Evolutionary conservation across 129 eudicot species (phyloP), one percentile per base, ranked within the genome.

Genomic region (Escallonia herrerae): DNA sequence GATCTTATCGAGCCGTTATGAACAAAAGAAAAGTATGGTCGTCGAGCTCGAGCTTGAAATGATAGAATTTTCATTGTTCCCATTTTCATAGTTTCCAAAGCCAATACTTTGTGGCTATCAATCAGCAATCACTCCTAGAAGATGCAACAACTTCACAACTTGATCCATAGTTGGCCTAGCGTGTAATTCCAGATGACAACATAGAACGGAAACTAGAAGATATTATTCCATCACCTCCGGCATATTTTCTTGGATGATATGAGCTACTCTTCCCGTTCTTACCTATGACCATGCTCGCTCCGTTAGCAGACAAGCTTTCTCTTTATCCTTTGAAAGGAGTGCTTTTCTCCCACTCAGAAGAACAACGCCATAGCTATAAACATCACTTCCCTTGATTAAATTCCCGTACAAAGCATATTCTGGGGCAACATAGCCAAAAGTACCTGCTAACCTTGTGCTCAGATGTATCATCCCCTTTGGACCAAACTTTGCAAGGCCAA

Each of bases 211-310:
- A 61, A 61, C 39, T n/a, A 12, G 1, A 5, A 61, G 50, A 61
- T 11, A 43, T 15, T 61, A 9, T 51, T 61, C 65, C 65, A 61
- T 61, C n/a, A 42, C 65, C 9, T 14, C 65, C 2, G 65, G 38
- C 65, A 43, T 61, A 43, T 61, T 14, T n/a, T 61, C 50, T 7
- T 61, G 50, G 4, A 61, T 11, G 4, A 61, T 51, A 43, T 61
- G 50, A 2, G 14, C 3, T 5, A 39, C 38, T 13, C 11, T 3
- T 5, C 51, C 65, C 7, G 42, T n/a, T 0, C 11, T 43, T 39
- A 61, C 65, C 50, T 41, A n/a, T 43, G 65, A 61, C 65, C 65
- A 61, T 43, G 65, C 65, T 51, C 65, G 43, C 11, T 61, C 65
- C 1, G 65, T 42, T 9, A 61, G 43, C 33, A 61, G 33, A 42